Conservation (phyloP, 1,284 basidiomycete genomes). For the Sanghuangporus baumii region DNA sequence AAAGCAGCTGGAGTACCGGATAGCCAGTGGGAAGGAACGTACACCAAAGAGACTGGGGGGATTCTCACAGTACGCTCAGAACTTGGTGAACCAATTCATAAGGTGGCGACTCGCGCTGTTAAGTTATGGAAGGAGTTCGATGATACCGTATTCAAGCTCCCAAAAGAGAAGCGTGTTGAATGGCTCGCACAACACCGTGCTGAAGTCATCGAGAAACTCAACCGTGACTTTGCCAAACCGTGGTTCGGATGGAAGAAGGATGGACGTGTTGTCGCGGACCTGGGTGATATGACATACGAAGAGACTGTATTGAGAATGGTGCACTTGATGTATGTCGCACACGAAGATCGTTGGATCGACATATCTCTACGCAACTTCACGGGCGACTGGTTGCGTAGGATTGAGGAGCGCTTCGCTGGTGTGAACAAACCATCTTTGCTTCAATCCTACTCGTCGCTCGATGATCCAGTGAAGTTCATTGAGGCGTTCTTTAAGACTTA, state of each 20-base stretch:
- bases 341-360: slow-evolving; percentile 94
- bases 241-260: slow-evolving; percentile 97
- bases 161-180: slow-evolving; percentile 88
- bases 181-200: slow-evolving; percentile 88
- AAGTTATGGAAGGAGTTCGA: slow-evolving; percentile 99
- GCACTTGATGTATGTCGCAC: slow-evolving; percentile 87
- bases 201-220: slow-evolving; percentile 89
- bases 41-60: slow-evolving; percentile 90
- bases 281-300: slow-evolving; percentile 98
- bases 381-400: slow-evolving; percentile 94
- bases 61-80: slow-evolving; percentile 97
- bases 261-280: slow-evolving; percentile 76
- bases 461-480: slow-evolving; percentile 78
- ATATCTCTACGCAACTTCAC: slow-evolving; percentile 90
- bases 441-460: slow-evolving; percentile 84
- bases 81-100: slow-evolving; percentile 98
- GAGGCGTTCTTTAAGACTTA: slow-evolving; percentile 84
- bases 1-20: slow-evolving; percentile 92
- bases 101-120: slow-evolving; percentile 94
- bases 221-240: slow-evolving; percentile 94
- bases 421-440: slow-evolving; percentile 87
- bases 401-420: slow-evolving; percentile 97
- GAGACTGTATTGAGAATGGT: slow-evolving; percentile 91
- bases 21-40: slow-evolving; percentile 91
- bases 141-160: slow-evolving; percentile 89